Evolutionary conservation across 2,329 filamentous ascomycete genomes (phyloP).

Genomic region (Fusarium piperis): DNA sequence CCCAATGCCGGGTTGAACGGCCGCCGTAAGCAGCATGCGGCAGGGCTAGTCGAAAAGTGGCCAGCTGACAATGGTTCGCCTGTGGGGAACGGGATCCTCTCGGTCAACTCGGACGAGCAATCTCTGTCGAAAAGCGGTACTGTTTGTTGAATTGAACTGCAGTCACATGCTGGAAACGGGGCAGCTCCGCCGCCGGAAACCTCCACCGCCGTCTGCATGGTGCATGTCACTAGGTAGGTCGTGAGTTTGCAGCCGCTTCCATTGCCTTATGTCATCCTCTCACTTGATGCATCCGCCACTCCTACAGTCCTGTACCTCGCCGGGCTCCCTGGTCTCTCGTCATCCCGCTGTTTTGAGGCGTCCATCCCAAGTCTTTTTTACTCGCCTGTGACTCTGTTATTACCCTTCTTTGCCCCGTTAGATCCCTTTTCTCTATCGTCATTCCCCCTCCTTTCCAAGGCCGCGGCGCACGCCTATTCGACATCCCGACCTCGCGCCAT

Average conservation of each 20-base stretch:
- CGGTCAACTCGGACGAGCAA: background rate
- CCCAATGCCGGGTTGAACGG: background rate
- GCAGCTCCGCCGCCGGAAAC: constrained; percentile 32
- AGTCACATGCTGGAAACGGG: constrained; percentile 39
- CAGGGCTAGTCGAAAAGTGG: background rate
- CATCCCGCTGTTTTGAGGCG: constrained; percentile 32
- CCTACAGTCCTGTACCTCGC: background rate
- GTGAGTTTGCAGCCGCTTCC: constrained; percentile 1
- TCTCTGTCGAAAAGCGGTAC: background rate
- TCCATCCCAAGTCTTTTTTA: constrained; percentile 9
- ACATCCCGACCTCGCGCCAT: background rate
- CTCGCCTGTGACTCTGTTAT: constrained; percentile 16
- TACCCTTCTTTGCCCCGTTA: constrained; percentile 7
- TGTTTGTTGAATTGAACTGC: background rate
- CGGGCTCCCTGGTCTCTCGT: constrained; percentile 36
- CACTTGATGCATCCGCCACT: constrained; percentile 6
- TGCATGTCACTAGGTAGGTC: constrained; percentile 28
- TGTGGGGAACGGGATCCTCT: background rate
- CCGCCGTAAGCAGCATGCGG: background rate
- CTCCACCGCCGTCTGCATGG: constrained; percentile 19
- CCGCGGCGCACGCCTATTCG: constrained; percentile 14
- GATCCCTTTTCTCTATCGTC: constrained; percentile 4
- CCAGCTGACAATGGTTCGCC: constrained; percentile 1
- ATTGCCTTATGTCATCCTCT: constrained; percentile 41
- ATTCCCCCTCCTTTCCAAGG: constrained; percentile 1